Percentiles rank a stretch among this genome's conserved stretches.
phyloP scores from a whole-genome alignment of 2,329 filamentous ascomycete species.

The Pyrenophora teres region DNA sequence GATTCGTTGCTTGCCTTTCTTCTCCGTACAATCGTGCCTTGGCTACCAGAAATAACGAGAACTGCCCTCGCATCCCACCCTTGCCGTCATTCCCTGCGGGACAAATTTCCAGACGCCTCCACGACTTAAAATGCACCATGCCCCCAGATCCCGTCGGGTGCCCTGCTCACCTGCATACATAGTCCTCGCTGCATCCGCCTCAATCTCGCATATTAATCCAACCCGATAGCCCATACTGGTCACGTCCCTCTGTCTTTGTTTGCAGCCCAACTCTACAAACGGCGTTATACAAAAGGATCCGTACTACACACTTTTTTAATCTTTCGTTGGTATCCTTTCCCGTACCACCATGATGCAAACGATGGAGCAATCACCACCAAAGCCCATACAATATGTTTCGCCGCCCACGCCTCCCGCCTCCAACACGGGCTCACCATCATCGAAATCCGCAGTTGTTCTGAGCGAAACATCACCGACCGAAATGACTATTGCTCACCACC shows the following conservation, averaged over 20 bases:
- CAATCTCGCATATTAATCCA: slow-evolving; percentile 34
- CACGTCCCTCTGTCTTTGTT: slow-evolving; percentile 12
- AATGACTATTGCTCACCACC: slow-evolving; percentile 45
- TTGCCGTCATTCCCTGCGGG: slow-evolving; percentile 38
- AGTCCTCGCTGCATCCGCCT: slow-evolving; percentile 26
- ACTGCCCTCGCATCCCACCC: slow-evolving; percentile 36
- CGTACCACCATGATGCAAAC: slow-evolving; percentile 43
- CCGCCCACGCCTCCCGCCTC: slow-evolving; percentile 39
- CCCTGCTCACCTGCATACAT: slow-evolving; percentile 25
- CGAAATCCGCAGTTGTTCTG: slow-evolving; percentile 23
- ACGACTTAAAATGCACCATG: slow-evolving; percentile 28
- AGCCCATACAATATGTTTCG: slow-evolving; percentile 37
- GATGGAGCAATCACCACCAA: slow-evolving; percentile 33
- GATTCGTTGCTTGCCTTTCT: slow-evolving; percentile 31
- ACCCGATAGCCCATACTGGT: slow-evolving; percentile 7
- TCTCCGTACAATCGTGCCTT: slow-evolving; percentile 33
- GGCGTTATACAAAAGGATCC: slow-evolving; percentile 8
- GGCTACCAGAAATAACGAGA: slow-evolving; percentile 27
- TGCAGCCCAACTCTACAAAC: slow-evolving; percentile 12
- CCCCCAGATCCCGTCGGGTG: slow-evolving; percentile 24
- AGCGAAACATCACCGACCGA: slow-evolving; percentile 18
- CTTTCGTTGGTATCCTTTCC: slow-evolving; percentile 5
- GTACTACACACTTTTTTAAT: slow-evolving; percentile 1
- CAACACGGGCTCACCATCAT: slow-evolving; percentile 32
- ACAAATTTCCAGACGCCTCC: slow-evolving; percentile 27